Evolutionary conservation across 1,139 yeast species (phyloP).

Genomic region (Debaryomyces singareniensis): DNA sequence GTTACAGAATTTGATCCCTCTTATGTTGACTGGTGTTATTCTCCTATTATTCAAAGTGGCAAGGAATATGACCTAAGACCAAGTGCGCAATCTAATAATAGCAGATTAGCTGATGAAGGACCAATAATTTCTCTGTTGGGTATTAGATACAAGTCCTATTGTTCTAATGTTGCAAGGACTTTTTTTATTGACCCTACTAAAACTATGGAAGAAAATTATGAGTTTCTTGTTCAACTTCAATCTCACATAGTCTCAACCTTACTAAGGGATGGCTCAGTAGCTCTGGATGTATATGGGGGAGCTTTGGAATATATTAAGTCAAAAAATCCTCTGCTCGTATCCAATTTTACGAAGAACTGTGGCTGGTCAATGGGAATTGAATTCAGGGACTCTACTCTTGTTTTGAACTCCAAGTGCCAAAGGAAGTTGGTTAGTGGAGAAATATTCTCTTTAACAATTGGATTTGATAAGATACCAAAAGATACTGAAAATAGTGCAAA

Average conservation of each 20-base stretch:
- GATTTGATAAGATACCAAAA: slow-evolving; percentile 60
- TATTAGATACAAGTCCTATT: slow-evolving; percentile 80
- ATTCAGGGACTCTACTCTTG: slow-evolving; percentile 73
- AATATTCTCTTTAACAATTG: slow-evolving; percentile 70
- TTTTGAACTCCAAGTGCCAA: slow-evolving; percentile 70
- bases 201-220: slow-evolving; percentile 74
- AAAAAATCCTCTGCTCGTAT: slow-evolving; percentile 56
- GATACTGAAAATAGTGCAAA: slow-evolving; percentile 40
- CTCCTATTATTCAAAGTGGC: slow-evolving; percentile 88
- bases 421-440: slow-evolving; percentile 66
- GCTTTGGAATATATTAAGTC: slow-evolving; percentile 54
- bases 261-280: slow-evolving; percentile 63
- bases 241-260: slow-evolving; percentile 46
- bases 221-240: slow-evolving; percentile 65
- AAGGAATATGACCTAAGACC: slow-evolving; percentile 81
- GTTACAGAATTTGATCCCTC: slow-evolving; percentile 60
- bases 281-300: slow-evolving; percentile 60
- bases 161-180: slow-evolving; percentile 84
- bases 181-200: slow-evolving; percentile 86
- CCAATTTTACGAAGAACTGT: slow-evolving; percentile 67
- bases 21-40: slow-evolving; percentile 88
- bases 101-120: slow-evolving; percentile 65
- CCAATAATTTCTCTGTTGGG: slow-evolving; percentile 83
- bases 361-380: slow-evolving; percentile 93
- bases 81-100: slow-evolving; percentile 70